Percentiles rank a stretch among this genome's conserved stretches.
These are phyloP conservation scores for Elongisporangium anandrum DNA, from an alignment of 352 stramenopile genomes.

Conservation along the genomic window DNA sequence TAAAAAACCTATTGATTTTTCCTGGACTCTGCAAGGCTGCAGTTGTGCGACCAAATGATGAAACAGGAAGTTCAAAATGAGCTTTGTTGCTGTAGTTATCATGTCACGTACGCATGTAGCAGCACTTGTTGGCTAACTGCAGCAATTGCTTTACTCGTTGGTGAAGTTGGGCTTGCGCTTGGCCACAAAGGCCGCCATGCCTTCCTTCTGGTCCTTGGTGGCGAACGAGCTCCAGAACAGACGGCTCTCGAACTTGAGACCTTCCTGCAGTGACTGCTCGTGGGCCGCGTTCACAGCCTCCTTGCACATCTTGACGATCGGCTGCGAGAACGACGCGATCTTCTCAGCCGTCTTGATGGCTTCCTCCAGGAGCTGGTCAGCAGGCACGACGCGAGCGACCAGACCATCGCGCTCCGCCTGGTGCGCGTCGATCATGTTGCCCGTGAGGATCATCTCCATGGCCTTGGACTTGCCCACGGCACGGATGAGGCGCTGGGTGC, in stretches of 20 bases:
- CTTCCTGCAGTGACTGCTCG: conserved; percentile 93
- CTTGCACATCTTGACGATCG: conserved; percentile 96
- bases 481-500: conserved; percentile 96
- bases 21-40: no score
- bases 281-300: conserved; percentile 93
- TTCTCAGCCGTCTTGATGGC: conserved; percentile 94
- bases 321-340: conserved; percentile 95
- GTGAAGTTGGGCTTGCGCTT: conserved; percentile 96
- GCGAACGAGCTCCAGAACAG: conserved; percentile 99
- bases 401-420: conserved; percentile 93
- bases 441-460: conserved; percentile 99
- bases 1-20: no score
- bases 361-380: conserved; percentile 91
- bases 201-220: conserved; percentile 92
- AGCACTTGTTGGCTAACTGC: no score
- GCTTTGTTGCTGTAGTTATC: no score
- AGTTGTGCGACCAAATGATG: no score
- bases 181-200: conserved; percentile 97
- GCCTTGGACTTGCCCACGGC: conserved; percentile 98
- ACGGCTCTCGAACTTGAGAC: conserved; percentile 95
- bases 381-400: conserved; percentile 91
- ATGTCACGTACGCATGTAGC: no score
- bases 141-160: conserved; percentile 74
- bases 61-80: no score
- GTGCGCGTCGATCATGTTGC: conserved; percentile 94